Base-by-base conservation (phyloP, 768 basidiomycete species). In the Mycena haematopus region DNA sequence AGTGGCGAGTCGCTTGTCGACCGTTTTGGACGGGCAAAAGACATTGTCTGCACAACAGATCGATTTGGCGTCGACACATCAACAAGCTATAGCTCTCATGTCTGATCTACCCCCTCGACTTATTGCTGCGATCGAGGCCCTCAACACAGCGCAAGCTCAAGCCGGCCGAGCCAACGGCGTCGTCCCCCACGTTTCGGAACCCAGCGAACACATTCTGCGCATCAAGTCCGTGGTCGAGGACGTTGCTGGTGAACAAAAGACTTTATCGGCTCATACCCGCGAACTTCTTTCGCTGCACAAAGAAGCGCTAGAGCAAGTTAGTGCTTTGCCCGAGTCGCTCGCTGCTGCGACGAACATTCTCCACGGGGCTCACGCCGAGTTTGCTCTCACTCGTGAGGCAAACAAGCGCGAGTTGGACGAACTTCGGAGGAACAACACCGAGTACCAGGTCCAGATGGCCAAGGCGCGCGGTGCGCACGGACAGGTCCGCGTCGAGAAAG, bases 401-500 rank as follows among this genome's bases (percentile, higher is more conserved):
- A 78, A 80, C 27, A 85, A 84, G 70, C 83, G 81, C 51, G 90
- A 93, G 68, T 72, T 87, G 29, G 90, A 92, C 11, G 91, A 93
- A 56, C 78, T 91, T 59, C 85, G 86, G 46, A 85, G 84, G 62
- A 68, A 79, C 19, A 92, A 91, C 71, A 77, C 83, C 9, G 92
- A 93, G 8, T 79, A 86, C 52, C 91, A 92, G 69, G 77, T 87
- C 35, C 89, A 92, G 68, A 69, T 94, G 13, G 84, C 86, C 14
- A 92, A 91, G 75, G 89, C 92, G 52, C 88, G 91, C 56, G 85
- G 86, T 22, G 86, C 87, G 15, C 88, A 92, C 68, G 91, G 91
- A 0, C 88, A 91, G 70, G 83, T 90, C 6, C 86, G 90, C 17
- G 91, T 91, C 15, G 92, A 95, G 78, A 95, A 93, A 75, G 92